Evolutionary conservation across 768 basidiomycete genomes (phyloP).

Genomic region (Clitopilus passeckerianus): DNA sequence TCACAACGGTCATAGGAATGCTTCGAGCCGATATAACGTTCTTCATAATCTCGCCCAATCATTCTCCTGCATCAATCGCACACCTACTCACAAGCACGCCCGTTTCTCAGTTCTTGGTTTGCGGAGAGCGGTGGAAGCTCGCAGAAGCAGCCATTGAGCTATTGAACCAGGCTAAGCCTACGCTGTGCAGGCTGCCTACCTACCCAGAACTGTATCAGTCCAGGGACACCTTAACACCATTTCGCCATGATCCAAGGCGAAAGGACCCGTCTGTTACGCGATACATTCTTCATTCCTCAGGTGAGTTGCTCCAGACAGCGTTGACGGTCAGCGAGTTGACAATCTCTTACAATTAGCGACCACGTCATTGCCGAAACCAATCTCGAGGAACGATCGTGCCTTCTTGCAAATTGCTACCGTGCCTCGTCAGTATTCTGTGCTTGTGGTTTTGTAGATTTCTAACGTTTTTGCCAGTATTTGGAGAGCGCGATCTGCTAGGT

Average conservation of each 20-base stretch:
- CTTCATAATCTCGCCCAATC: constrained; percentile 1
- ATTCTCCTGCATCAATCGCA: constrained; percentile 1
- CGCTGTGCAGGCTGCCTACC: background rate
- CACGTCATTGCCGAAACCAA: constrained; percentile 19
- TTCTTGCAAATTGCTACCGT: constrained; percentile 10
- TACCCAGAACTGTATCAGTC: background rate
- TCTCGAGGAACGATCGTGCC: constrained; percentile 9
- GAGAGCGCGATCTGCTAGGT: background rate
- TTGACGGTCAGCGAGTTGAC: too few species aligned
- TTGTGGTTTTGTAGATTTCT: background rate
- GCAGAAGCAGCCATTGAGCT: background rate
- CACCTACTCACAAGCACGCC: constrained; percentile 1
- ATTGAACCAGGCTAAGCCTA: background rate
- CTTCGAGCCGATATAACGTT: background rate
- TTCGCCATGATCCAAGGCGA: background rate
- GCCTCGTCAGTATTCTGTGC: constrained; percentile 7
- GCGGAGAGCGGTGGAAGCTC: background rate
- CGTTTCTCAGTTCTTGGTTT: background rate
- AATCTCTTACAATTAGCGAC: constrained; percentile 8
- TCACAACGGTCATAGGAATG: background rate
- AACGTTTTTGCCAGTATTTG: background rate
- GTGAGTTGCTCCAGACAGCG: constrained; percentile 2
- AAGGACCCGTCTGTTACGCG: constrained; percentile 1
- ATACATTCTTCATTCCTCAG: constrained; percentile 18
- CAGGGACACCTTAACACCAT: background rate